Evolutionary conservation across 1,284 basidiomycete species (phyloP), one percentile per base, ranked within the genome.

Genomic region (Cutaneotrichosporon mucoides): DNA sequence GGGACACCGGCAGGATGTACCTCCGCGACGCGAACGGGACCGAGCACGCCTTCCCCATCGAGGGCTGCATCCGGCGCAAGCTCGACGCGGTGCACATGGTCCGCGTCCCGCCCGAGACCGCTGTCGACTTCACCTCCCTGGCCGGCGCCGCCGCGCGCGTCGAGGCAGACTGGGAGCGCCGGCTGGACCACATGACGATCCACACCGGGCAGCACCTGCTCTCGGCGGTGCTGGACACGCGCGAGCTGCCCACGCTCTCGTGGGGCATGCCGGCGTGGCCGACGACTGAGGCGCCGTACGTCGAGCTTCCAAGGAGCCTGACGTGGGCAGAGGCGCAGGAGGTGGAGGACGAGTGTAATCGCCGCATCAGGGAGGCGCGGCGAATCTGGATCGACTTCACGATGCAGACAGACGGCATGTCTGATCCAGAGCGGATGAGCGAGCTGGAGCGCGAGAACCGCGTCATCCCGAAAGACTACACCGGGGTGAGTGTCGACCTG

Each of bases 161-260:
- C 49, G 76, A 85, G 15, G 80, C 82, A 13, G 90, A 88, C 41
- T 87, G 84, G 79, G 83, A 84, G 57, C 80, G 88, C 63, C 82
- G 91, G 64, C 81, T 86, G 58, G 90, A 94, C 71, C 89, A 91
- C 79, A 90, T 88, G 86, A 83, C 86, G 9, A 85, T 89, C 81
- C 88, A 91, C 71, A 91, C 89, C 0, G 86, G 85, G 0, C 89
- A 92, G 72, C 89, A 92, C 68, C 82, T 92, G 47, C 83, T 93
- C 37, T 92, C 90, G 3, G 89, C 90, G 0, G 80, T 92, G 6
- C 81, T 92, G 4, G 89, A 93, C 70, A 81, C 81, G 7, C 79
- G 88, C 47, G 76, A 82, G 43, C 81, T 92, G n/a, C 85, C 86
- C 9, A 93, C 92, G 0, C 82, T 92, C 7, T 88, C 88, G 0